Base-by-base conservation (phyloP, 169 alveolate genomes). In the Cryptosporidium baileyi region DNA sequence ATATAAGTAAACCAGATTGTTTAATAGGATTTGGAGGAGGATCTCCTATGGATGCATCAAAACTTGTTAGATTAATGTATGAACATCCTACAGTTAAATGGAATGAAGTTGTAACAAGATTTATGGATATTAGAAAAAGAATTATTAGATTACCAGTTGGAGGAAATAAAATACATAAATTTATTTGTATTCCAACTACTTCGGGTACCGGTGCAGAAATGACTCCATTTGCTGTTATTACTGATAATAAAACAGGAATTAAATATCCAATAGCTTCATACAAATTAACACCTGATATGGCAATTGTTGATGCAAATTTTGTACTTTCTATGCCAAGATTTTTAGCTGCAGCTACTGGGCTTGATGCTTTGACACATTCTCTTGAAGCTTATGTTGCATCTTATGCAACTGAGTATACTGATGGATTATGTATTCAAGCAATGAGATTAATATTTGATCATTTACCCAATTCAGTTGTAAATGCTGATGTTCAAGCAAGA, bases 131-230 rank as follows among this genome's bases (percentile, higher is more conserved):
- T 9, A 63, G 89, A 24, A 81, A 81, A 44, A 57, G 89, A 57
- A 81, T 81, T 19, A 59, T 81, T 26, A 81, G 62, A 43, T 13
- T 81, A 7, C 80, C 89, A 17, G 60, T 57, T 1, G 52, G 43
- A 4, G 89, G 89, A n/a, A 40, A 38, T n/a, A 81, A 81, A 59
- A 67, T 61, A 28, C 67, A 40, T 6, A 81, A n/a, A 67, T 49
- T 81, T 54, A 54, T 81, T 22, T 52, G 61, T 26, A 81, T 81
- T n/a, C 89, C 89, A 15, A 81, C 89, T 19, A 81, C 89, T 22
- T 81, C 89, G 8, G 89, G 89, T 3, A 81, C 89, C 24, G 89
- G 89, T 24, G 80, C 89, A 30, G 89, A 81, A 67, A 61, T 81
- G 89, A 81, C 89, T 52, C 89, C 89, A 19, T 81, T 81, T 51